Evolutionary conservation across 108 stramenopile species (phyloP).

Genomic region (Fistulifera solaris): DNA sequence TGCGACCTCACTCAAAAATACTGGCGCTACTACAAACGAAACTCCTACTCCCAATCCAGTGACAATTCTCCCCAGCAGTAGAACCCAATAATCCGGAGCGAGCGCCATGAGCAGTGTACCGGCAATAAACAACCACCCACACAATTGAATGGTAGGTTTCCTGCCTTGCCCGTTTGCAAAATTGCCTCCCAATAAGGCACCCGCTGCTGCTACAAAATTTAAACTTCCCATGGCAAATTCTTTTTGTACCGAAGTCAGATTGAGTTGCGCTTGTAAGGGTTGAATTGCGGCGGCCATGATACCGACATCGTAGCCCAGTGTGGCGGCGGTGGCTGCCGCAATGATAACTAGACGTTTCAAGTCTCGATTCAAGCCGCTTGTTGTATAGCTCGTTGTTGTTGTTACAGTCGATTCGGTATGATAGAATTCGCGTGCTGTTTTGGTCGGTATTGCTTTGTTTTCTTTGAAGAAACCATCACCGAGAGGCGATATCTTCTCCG

Average conservation of each 20-base stretch:
- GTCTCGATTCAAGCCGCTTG: background rate
- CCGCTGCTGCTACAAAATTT: conserved; percentile 22
- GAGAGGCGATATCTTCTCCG: no score
- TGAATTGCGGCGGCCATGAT: conserved; percentile 28
- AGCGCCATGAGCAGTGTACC: conserved; percentile 20
- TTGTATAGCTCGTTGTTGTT: no score
- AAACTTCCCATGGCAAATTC: conserved; percentile 25
- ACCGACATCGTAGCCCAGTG: conserved; percentile 28
- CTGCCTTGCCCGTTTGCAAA: conserved; percentile 13
- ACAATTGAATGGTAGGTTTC: conserved; percentile 16
- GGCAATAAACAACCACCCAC: conserved; percentile 17
- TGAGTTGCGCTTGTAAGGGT: conserved; percentile 12
- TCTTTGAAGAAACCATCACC: no score
- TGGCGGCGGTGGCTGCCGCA: conserved; percentile 22
- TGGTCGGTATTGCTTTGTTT: no score
- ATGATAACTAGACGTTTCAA: conserved; percentile 10
- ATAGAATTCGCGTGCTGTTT: no score
- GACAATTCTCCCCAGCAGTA: conserved; percentile 17
- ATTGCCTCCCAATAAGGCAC: conserved; percentile 21
- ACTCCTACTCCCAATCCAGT: conserved; percentile 27
- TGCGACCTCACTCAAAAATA: conserved; percentile 17
- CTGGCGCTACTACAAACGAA: conserved; percentile 19
- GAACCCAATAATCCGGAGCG: conserved; percentile 4
- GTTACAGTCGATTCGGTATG: no score
- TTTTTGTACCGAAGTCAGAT: conserved; percentile 15